Evolutionary conservation across 1,139 yeast species (phyloP), one percentile per base, ranked within the genome.

Genomic region (Kodamaea suecica): DNA sequence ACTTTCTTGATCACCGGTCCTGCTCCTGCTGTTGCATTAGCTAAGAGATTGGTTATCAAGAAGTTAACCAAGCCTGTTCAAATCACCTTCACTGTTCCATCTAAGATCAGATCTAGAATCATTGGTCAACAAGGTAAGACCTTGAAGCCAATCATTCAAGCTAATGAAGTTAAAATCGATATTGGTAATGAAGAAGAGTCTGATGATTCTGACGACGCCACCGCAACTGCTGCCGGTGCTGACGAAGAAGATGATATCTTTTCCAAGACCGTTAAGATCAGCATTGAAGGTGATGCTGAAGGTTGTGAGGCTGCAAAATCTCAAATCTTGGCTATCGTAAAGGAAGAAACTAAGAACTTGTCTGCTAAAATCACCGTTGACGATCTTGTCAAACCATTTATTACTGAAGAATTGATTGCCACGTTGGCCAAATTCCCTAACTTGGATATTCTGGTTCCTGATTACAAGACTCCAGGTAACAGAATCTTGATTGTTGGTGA

Each of bases 61-160:
- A 84, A 79, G 48, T 73, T 92, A 55, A 81, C 95, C 26, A 83
- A 83, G 57, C 90, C 94, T 31, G 77, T 85, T 37, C 66, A 66
- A 11, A 64, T 76, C 33, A 61, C 70, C 27, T 75, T 92, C 54
- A 61, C 70, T 30, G 78, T 92, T 38, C 97, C 98, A 27, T 76
- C 92, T 17, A 76, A 77, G 48, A 74, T 87, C 36, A 78, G 95
- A 59, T 75, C 95, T 3, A 75, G 78, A 39, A 77, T 94, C 44
- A 88, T 94, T 62, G 99, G 99, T 39, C 76, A 92, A 31, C 85
- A 82, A 58, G 99, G 98, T 53, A 75, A 75, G 47, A 84, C 73
- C 44, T 76, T 94, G 59, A 84, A 80, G 54, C 88, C 92, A 40
- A 85, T 94, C 48, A 73, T 84, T 38, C 83, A 74, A 37, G 70